Conservation (phyloP, 805 yeast genomes). For the Lachancea thermotolerans region DNA sequence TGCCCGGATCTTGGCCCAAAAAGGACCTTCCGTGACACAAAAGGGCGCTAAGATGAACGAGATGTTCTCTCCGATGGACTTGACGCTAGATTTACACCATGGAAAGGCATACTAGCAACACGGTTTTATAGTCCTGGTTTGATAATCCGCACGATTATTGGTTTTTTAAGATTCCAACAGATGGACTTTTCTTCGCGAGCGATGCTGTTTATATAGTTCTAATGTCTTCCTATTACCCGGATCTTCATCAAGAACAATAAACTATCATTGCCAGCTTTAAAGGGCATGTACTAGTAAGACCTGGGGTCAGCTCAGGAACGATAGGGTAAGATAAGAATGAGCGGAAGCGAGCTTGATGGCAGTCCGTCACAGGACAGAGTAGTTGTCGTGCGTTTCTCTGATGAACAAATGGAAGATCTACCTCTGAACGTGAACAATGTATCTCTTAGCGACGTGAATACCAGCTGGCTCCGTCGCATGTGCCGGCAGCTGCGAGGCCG, state of each 20-base stretch:
- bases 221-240: neutral
- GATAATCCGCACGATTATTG: constrained; percentile 49
- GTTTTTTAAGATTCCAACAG: neutral
- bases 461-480: constrained; percentile 26
- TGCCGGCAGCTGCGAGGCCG: constrained; percentile 21
- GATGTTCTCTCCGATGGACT: constrained; percentile 61
- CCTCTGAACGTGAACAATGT: constrained; percentile 23
- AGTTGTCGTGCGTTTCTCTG: constrained; percentile 26
- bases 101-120: constrained; percentile 50
- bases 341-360: neutral
- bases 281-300: too few species aligned
- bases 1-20: constrained; percentile 13
- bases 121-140: constrained; percentile 67
- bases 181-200: neutral
- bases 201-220: constrained; percentile 1
- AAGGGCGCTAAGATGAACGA: constrained; percentile 67
- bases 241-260: neutral
- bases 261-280: too few species aligned
- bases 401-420: constrained; percentile 25
- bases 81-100: constrained; percentile 51
- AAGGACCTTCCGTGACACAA: constrained; percentile 29
- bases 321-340: neutral
- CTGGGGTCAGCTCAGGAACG: too few species aligned
- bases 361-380: constrained; percentile 3
- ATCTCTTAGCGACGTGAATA: constrained; percentile 15